Base-by-base conservation (phyloP, 768 basidiomycete species). In the Mycena galericulata region DNA sequence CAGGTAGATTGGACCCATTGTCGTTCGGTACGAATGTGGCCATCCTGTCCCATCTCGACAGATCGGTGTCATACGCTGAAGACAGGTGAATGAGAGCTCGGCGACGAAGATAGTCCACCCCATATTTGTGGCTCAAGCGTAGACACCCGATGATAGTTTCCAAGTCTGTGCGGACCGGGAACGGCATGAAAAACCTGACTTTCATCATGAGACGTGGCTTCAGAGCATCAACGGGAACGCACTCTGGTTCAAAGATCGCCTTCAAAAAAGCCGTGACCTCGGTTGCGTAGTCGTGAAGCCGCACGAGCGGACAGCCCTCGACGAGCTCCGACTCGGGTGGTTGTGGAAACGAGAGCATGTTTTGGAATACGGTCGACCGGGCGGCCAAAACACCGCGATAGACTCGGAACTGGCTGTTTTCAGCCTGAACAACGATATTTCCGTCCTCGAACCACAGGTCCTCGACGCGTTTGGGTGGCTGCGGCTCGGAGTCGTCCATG, bases 401-500 rank as follows among this genome's bases (percentile, higher is more conserved):
- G 41, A 43, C 41, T n/a, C 63, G 45, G 26, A 45, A 65, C n/a
- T 36, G 63, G 17, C 38, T 27, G 17, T 34, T 47, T 41, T 29
- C 57, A 3, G 65, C 65, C 27, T 60, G 47, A 11, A 67, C 22
- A 12, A 60, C 65, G n/a, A 67, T 5, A 51, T 51, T 50, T 26
- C 65, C 57, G 27, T 60, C 65, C 20, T 49, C 56, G n/a, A 67
- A 67, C 65, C 65, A 67, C 8, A 67, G 57, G 34, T 51, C 46
- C 24, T 27, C 7, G 8, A 51, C 32, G 3, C 57, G 57, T 4
- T 41, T 46, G 8, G 43, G 26, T 40, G 40, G 38, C 34, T 36
- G 8, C 14, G 34, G 34, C 34, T 36, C 34, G 34, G 14, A 6
- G 41, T 43, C 41, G 41, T 38, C 38, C 38, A 38, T 38, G 38